A percentile compares a stretch with the other conserved stretches of the same genome.
phyloP scores from a whole-genome alignment of 371 early-diverging fungal genomes.

The Mortierella sp. region DNA sequence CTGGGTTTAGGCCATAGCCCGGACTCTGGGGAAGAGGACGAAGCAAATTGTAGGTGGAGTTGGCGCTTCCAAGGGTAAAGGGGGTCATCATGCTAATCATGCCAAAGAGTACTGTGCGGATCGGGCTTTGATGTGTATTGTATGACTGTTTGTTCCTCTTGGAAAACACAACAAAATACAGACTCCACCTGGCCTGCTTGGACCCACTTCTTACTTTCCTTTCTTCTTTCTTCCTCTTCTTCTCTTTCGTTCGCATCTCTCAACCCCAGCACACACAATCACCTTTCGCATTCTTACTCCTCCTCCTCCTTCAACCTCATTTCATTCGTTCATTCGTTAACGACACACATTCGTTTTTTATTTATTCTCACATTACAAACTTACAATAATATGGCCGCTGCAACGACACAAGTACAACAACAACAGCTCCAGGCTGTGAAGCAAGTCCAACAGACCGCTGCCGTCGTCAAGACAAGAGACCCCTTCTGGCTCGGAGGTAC shows the following conservation, averaged over 20 bases:
- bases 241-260: background rate
- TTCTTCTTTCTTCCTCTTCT: background rate
- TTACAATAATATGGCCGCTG: slow-evolving; percentile 9
- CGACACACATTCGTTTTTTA: background rate
- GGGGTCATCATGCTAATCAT: too few relatives aligned
- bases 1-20: background rate
- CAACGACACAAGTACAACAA: slow-evolving; percentile 25
- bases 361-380: background rate
- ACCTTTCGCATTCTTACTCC: background rate
- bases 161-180: background rate
- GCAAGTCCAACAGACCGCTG: slow-evolving; percentile 20
- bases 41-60: background rate
- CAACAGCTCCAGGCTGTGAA: slow-evolving; percentile 29
- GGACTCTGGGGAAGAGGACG: background rate
- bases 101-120: too few relatives aligned
- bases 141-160: slow-evolving; percentile 2
- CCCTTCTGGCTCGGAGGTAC: slow-evolving; percentile 61
- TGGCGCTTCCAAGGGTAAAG: too few relatives aligned
- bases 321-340: background rate
- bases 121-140: slow-evolving; percentile 1
- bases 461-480: slow-evolving; percentile 38
- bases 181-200: background rate
- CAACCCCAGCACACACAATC: background rate
- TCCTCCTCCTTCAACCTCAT: background rate
- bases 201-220: background rate